phyloP scores from a whole-genome alignment of 2,329 filamentous ascomycete species.

The Fusarium sacchari region DNA sequence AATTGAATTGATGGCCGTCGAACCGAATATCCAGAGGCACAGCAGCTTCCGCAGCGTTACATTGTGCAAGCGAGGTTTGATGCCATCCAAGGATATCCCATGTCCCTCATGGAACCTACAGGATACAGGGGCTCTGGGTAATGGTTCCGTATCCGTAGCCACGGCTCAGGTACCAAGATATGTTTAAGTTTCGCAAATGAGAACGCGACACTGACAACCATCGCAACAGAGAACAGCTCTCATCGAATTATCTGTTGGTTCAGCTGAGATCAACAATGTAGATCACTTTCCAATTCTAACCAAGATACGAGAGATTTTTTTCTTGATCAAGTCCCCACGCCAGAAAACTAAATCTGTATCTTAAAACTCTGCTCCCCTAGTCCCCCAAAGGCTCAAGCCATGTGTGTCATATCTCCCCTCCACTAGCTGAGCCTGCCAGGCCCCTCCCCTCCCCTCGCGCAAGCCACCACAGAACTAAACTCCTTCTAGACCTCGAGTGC shows the following conservation, averaged over 20 bases:
- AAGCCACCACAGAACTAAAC: conserved; percentile 1
- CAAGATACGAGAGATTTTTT: background rate
- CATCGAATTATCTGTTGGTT: background rate
- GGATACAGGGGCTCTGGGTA: background rate
- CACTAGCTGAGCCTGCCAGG: background rate
- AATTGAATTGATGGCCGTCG: no score
- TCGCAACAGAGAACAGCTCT: background rate
- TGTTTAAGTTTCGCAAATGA: background rate
- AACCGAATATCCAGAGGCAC: background rate
- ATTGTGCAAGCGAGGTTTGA: background rate
- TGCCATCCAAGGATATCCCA: background rate
- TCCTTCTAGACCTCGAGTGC: background rate
- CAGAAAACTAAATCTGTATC: background rate
- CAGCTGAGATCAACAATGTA: no score
- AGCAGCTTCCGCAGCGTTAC: background rate
- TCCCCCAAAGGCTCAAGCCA: background rate
- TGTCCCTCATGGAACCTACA: background rate
- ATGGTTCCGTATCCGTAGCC: background rate
- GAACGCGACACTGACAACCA: background rate
- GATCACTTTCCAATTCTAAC: background rate
- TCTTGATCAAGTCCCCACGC: background rate
- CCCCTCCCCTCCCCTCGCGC: background rate
- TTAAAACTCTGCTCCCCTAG: background rate
- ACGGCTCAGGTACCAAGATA: conserved; percentile 8
- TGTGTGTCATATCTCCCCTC: conserved; percentile 6